Conservation (phyloP, 495 filamentous ascomycete species). For the Cudoniella acicularis region DNA sequence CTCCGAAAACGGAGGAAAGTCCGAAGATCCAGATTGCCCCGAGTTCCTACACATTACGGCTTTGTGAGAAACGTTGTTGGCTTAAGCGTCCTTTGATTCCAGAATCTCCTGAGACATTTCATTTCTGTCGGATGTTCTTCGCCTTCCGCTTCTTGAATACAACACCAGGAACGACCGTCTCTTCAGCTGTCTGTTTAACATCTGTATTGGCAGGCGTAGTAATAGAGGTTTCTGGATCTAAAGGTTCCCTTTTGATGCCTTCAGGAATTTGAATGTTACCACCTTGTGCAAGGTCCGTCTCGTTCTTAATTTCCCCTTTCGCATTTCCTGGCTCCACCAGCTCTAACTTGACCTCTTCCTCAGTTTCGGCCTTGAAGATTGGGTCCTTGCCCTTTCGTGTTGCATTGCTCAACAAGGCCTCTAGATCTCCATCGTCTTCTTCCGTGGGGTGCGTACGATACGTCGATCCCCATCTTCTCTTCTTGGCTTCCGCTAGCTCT, state of each 20-base stretch:
- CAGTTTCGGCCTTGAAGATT: slow-evolving; percentile 17
- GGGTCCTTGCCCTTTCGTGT: slow-evolving; percentile 18
- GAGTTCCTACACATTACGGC: not conserved
- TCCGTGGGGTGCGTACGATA: slow-evolving; percentile 60
- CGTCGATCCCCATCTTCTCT: slow-evolving; percentile 71
- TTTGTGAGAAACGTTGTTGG: too few relatives aligned
- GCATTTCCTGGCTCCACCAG: too few relatives aligned
- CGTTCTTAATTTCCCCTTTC: slow-evolving; percentile 22
- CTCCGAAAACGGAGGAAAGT: not conserved
- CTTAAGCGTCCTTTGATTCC: too few relatives aligned
- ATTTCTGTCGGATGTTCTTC: slow-evolving; percentile 63
- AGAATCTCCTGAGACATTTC: slow-evolving; percentile 9
- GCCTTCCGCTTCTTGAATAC: slow-evolving; percentile 92
- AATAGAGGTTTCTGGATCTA: slow-evolving; percentile 7
- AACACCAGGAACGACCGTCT: slow-evolving; percentile 31
- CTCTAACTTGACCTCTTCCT: slow-evolving; percentile 30
- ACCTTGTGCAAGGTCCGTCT: not conserved
- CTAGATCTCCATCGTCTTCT: slow-evolving; percentile 59
- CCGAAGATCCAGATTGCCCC: not conserved
- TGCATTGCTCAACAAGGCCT: slow-evolving; percentile 58
- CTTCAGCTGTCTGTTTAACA: slow-evolving; percentile 16
- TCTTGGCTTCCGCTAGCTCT: slow-evolving; percentile 59
- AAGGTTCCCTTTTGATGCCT: slow-evolving; percentile 21
- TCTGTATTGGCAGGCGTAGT: not conserved
- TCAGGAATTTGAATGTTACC: not conserved